Conservation (phyloP, 2,329 filamentous ascomycete species). For the Davidsoniella virescens region DNA sequence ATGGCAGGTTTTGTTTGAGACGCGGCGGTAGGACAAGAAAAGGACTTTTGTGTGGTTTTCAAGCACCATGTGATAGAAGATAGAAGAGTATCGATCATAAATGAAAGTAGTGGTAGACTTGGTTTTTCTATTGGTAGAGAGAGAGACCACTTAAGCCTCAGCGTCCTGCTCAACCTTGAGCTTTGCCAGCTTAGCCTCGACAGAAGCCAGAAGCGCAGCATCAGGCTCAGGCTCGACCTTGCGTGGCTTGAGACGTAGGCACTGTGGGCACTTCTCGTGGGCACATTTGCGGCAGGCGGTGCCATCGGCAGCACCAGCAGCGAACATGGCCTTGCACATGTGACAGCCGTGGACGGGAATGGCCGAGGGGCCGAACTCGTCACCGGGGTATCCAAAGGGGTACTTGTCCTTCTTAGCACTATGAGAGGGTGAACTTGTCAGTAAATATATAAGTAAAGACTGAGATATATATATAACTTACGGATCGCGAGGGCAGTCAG, state of each 20-base stretch:
- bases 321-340: constrained; percentile 43
- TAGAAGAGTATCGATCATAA: neutral
- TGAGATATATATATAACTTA: constrained; percentile 29
- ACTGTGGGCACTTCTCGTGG: constrained; percentile 42
- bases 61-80: neutral
- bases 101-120: too few species aligned
- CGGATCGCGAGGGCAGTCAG: constrained; percentile 66
- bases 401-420: constrained; percentile 54
- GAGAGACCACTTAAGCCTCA: too few species aligned
- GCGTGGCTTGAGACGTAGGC: constrained; percentile 40
- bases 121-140: too few species aligned
- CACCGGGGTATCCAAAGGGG: constrained; percentile 53
- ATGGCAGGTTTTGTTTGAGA: too few species aligned
- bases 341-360: constrained; percentile 43
- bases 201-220: constrained; percentile 38
- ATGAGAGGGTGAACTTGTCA: constrained; percentile 8
- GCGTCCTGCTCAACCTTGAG: constrained; percentile 20
- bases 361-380: constrained; percentile 37
- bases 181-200: constrained; percentile 38
- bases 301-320: constrained; percentile 31
- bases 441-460: constrained; percentile 1
- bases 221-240: constrained; percentile 46
- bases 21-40: neutral
- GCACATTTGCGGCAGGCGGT: constrained; percentile 43
- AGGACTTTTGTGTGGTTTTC: neutral